Base-by-base conservation (phyloP, 805 yeast species). In the Ogataea allantospora region DNA sequence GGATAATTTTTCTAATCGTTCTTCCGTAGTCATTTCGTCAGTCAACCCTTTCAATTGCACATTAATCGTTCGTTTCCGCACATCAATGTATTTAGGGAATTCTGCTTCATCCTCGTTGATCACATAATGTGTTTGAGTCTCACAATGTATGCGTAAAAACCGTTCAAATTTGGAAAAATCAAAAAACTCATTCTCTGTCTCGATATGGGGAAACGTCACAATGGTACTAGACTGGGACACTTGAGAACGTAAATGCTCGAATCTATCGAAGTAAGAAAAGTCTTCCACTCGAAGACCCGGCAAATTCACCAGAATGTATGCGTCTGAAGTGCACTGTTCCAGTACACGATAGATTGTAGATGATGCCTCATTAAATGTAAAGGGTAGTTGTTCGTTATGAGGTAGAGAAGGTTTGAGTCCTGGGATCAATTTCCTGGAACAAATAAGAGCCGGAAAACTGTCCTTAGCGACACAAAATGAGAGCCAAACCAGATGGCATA, bases 71-170 rank as follows among this genome's bases (percentile, higher is more conserved):
- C 95, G 68, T 15, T 75, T 77, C 17, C 73, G 62, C 1, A 78
- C 63, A 53, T 87, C 95, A 25, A 75, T 68, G 57, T 83, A 85
- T 3, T 68, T 60, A 10, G 75, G 73, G 16, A 74, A 68, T 39
- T 68, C 65, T 6, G 71, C 77, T 4, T 65, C 57, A 28, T 65
- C 61, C 16, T 70, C 65, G 5, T 64, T 43, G 14, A 57, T 63
- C 8, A 73, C 64, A 18, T 50, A 51, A 29, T 76, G 51, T 2
- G 65, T 55, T 35, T 68, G 65, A 2, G 84, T 81, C 22, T 68
- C 65, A 59, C 89, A 83, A 13, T 69, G 70, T 15, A 59, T 59
- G 29, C 64, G 63, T 21, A 78, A 62, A 35, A 63, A 65, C 18
- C 58, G 51, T 29, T 68, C 71, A 33, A 80, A 38, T 23, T 54